These are phyloP conservation scores for Wallacemonas sp. DNA, from an alignment of 208 protist species.

Conservation along the genomic window DNA sequence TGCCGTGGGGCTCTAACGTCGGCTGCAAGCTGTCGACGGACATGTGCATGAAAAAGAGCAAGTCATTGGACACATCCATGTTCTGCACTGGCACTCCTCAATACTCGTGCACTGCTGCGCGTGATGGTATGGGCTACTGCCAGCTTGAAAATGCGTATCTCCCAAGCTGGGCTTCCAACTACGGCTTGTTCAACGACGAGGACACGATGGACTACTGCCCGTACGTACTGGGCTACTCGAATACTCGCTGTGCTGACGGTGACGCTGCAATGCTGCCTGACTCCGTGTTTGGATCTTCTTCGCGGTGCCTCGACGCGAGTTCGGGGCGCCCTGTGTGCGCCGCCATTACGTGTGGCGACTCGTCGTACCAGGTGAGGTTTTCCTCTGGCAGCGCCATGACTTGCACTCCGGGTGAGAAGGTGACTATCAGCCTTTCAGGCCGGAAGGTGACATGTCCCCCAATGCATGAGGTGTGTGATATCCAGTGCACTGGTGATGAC, in stretches of 20 bases:
- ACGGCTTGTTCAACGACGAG: constrained; percentile 37
- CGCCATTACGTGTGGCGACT: constrained; percentile 14
- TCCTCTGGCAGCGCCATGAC: background rate
- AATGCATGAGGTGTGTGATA: constrained; percentile 37
- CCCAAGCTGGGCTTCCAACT: constrained; percentile 14
- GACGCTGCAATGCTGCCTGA: background rate
- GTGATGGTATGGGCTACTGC: constrained; percentile 25
- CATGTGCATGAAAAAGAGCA: constrained; percentile 14
- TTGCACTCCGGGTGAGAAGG: constrained; percentile 5
- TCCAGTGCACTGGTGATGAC: background rate
- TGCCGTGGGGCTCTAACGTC: constrained; percentile 46
- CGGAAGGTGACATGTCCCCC: constrained; percentile 34
- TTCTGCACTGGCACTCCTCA: constrained; percentile 23
- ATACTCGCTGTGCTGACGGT: constrained; percentile 18
- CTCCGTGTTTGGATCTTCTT: constrained; percentile 10
- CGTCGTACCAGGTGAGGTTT: constrained; percentile 14
- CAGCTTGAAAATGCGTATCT: background rate
- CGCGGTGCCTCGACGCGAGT: constrained; percentile 10
- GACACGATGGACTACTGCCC: constrained; percentile 53
- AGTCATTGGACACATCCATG: constrained; percentile 17
- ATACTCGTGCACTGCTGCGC: constrained; percentile 37
- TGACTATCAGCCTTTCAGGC: constrained; percentile 5
- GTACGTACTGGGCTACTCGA: constrained; percentile 11
- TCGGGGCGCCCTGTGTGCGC: constrained; percentile 15
- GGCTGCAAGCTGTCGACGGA: constrained; percentile 34